A percentile compares a stretch with the other conserved stretches of the same genome.
Conservation (phyloP, 2,329 filamentous ascomycete species). For the Elsinoe perseae region DNA sequence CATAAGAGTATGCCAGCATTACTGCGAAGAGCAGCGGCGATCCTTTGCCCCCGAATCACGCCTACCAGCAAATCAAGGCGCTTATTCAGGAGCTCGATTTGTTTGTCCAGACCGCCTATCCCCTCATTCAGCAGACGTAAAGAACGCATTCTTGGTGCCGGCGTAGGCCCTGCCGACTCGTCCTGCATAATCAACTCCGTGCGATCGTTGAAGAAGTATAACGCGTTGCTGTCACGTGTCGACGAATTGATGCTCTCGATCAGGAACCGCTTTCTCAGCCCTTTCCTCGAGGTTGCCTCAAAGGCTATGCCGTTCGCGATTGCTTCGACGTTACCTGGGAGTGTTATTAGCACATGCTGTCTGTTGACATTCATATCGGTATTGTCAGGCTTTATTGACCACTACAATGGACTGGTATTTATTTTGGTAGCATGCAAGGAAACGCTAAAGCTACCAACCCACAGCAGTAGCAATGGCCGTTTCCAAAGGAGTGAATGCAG, state of each 20-base stretch:
- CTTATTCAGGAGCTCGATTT: slow-evolving; percentile 58
- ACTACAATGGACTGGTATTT: too few species aligned
- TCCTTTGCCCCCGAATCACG: slow-evolving; percentile 16
- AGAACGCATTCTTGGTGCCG: slow-evolving; percentile 11
- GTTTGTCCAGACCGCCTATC: slow-evolving; percentile 60
- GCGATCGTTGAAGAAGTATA: slow-evolving; percentile 22
- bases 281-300: slow-evolving; percentile 52
- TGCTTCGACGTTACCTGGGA: slow-evolving; percentile 54
- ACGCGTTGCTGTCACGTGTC: slow-evolving; percentile 5
- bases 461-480: too few species aligned
- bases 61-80: slow-evolving; percentile 44
- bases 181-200: slow-evolving; percentile 25
- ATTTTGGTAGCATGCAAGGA: too few species aligned
- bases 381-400: too few species aligned
- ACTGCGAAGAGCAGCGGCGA: slow-evolving; percentile 26
- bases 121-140: slow-evolving; percentile 35
- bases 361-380: background rate
- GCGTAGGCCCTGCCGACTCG: slow-evolving; percentile 16
- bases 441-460: too few species aligned
- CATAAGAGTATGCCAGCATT: slow-evolving; percentile 62
- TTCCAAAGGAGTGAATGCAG: too few species aligned
- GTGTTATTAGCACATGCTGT: background rate
- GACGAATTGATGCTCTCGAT: slow-evolving; percentile 47
- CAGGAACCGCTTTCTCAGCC: slow-evolving; percentile 54
- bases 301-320: slow-evolving; percentile 64